Percentiles rank a stretch among this genome's conserved stretches.
phyloP scores from a whole-genome alignment of 768 basidiomycete genomes.

The Tylopilus vinaceipallidus region DNA sequence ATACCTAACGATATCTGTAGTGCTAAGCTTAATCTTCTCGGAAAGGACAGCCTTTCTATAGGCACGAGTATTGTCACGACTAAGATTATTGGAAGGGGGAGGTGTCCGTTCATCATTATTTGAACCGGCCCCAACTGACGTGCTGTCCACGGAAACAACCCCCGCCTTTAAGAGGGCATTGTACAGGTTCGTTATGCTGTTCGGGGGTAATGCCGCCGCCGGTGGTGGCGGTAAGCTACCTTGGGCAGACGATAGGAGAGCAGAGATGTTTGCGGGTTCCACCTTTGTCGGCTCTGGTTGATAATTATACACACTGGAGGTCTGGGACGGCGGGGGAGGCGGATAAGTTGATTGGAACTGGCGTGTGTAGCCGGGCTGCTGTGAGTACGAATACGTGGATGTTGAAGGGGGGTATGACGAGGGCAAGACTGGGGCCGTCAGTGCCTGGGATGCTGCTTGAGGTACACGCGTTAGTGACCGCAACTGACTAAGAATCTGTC shows the following conservation, averaged over 20 bases:
- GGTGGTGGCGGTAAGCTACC: slow-evolving; percentile 24
- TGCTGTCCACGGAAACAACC: slow-evolving; percentile 56
- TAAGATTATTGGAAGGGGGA: slow-evolving; percentile 35
- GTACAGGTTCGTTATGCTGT: slow-evolving; percentile 56
- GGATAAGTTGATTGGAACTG: slow-evolving; percentile 32
- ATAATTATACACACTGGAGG: slow-evolving; percentile 29
- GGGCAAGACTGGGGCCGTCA: slow-evolving; percentile 30
- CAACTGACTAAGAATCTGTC: slow-evolving; percentile 71
- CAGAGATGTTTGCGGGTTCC: slow-evolving; percentile 31
- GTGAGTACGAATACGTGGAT: slow-evolving; percentile 30
- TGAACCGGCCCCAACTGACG: slow-evolving; percentile 49
- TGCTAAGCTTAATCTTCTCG: slow-evolving; percentile 60
- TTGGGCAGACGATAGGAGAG: slow-evolving; percentile 28
- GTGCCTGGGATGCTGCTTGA: slow-evolving; percentile 33
- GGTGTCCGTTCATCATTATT: slow-evolving; percentile 25
- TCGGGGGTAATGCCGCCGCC: slow-evolving; percentile 22
- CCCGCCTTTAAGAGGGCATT: slow-evolving; percentile 79
- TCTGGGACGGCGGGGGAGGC: slow-evolving; percentile 31
- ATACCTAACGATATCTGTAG: slow-evolving; percentile 71
- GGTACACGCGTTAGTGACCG: slow-evolving; percentile 54
- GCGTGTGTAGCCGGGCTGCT: slow-evolving; percentile 29
- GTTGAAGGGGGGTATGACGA: slow-evolving; percentile 23
- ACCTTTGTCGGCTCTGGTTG: slow-evolving; percentile 25
- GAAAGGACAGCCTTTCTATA: slow-evolving; percentile 63
- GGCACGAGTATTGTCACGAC: slow-evolving; percentile 47